Evolutionary conservation across 2,329 filamentous ascomycete species (phyloP).

Genomic region (Ophiocordyceps camponoti-floridani): DNA sequence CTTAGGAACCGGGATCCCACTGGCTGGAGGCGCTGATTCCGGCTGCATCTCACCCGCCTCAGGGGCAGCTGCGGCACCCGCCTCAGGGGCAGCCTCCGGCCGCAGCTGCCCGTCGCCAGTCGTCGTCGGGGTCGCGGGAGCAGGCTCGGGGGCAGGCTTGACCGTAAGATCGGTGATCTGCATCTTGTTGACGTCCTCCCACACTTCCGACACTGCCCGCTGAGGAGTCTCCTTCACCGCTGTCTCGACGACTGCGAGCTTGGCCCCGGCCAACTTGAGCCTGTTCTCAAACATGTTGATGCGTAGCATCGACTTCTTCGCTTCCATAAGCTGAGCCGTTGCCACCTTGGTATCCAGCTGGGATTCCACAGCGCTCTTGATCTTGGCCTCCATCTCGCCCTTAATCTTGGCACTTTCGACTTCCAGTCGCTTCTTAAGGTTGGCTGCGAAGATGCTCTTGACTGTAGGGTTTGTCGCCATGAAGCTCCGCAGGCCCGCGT

Average conservation of each 20-base stretch:
- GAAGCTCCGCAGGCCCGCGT: constrained; percentile 38
- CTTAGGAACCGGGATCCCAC: constrained; percentile 7
- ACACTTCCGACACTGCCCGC: constrained; percentile 70
- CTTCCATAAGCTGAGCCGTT: constrained; percentile 50
- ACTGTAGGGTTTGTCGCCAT: constrained; percentile 37
- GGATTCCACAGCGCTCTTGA: constrained; percentile 22
- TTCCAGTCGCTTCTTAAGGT: constrained; percentile 54
- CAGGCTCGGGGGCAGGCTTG: constrained; percentile 4
- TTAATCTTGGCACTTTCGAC: constrained; percentile 42
- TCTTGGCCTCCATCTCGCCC: constrained; percentile 36
- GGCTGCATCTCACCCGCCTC: constrained; percentile 4
- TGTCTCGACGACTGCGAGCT: constrained; percentile 61
- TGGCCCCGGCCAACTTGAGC: constrained; percentile 43
- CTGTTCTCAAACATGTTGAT: constrained; percentile 67
- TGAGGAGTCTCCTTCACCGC: constrained; percentile 76
- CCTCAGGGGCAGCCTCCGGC: constrained; percentile 3
- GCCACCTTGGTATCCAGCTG: no score
- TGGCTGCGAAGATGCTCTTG: constrained; percentile 38
- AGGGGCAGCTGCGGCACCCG: constrained; percentile 5
- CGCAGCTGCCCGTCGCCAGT: neutral
- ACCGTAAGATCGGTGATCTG: constrained; percentile 24
- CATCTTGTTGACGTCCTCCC: constrained; percentile 64
- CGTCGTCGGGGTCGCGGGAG: constrained; percentile 1
- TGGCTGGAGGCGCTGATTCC: constrained; percentile 3
- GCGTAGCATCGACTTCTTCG: constrained; percentile 56